Percentiles rank a stretch among this genome's conserved stretches.
phyloP scores from a whole-genome alignment of 306 rosid species.

The Casuarina equisetifolia region DNA sequence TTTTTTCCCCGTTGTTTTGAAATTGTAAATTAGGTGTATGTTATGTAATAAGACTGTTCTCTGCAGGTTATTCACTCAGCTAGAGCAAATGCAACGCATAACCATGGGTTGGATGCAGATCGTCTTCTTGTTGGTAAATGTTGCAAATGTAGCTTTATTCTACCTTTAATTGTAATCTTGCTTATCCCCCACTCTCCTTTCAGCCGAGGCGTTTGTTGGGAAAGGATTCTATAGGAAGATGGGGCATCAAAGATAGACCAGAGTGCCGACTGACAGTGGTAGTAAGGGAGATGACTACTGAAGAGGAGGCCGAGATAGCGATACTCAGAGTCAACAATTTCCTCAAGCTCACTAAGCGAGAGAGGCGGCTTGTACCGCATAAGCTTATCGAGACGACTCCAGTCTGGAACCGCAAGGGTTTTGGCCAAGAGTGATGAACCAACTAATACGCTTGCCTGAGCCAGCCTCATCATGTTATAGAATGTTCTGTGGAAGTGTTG shows the following conservation, averaged over 20 bases:
- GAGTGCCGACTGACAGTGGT: slow-evolving; percentile 84
- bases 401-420: slow-evolving; percentile 76
- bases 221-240: slow-evolving; percentile 58
- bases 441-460: background rate
- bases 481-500: background rate
- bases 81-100: slow-evolving; percentile 86
- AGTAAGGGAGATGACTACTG: slow-evolving; percentile 79
- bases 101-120: slow-evolving; percentile 81
- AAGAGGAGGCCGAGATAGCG: slow-evolving; percentile 88
- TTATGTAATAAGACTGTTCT: slow-evolving; percentile 2
- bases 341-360: slow-evolving; percentile 64
- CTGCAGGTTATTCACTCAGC: slow-evolving; percentile 90
- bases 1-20: background rate
- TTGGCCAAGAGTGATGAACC: slow-evolving; percentile 23
- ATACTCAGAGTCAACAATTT: slow-evolving; percentile 73
- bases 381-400: slow-evolving; percentile 81
- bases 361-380: slow-evolving; percentile 84
- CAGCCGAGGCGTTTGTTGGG: slow-evolving; percentile 90
- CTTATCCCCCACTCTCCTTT: slow-evolving; percentile 24
- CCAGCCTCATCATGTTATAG: background rate
- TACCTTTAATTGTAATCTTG: slow-evolving; percentile 14
- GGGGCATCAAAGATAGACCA: slow-evolving; percentile 53
- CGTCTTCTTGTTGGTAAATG: slow-evolving; percentile 82
- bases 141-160: slow-evolving; percentile 21
- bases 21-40: slow-evolving; percentile 2